These are phyloP conservation scores for Candida tropicalis DNA, from an alignment of 1,139 yeast genomes.

Conservation along the genomic window DNA sequence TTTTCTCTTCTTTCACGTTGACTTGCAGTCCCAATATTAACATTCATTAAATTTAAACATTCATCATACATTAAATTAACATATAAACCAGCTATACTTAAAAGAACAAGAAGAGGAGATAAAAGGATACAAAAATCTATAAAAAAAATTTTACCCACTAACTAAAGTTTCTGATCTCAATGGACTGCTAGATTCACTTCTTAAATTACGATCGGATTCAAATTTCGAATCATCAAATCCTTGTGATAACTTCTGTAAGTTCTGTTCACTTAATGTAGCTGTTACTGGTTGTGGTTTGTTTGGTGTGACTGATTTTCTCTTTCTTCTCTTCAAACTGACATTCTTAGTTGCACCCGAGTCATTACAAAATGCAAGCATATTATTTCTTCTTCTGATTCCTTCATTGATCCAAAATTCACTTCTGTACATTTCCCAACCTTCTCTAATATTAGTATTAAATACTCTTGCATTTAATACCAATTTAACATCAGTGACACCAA, in stretches of 20 bases:
- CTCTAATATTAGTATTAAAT: slow-evolving; percentile 80
- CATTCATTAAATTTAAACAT: too few relatives aligned
- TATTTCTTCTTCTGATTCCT: slow-evolving; percentile 65
- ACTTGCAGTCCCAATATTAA: too few relatives aligned
- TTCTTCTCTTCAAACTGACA: slow-evolving; percentile 34
- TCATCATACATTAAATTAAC: slow-evolving; percentile 1
- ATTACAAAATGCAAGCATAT: slow-evolving; percentile 38
- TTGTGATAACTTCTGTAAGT: slow-evolving; percentile 23
- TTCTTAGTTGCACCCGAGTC: slow-evolving; percentile 14
- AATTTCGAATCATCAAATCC: slow-evolving; percentile 10
- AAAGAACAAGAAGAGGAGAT: not conserved
- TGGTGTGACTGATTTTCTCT: slow-evolving; percentile 27
- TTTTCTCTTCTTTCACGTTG: too few relatives aligned
- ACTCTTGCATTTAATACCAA: slow-evolving; percentile 78
- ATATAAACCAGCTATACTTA: not conserved
- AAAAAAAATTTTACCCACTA: slow-evolving; percentile 3
- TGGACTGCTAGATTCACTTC: slow-evolving; percentile 9
- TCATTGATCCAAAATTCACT: slow-evolving; percentile 93
- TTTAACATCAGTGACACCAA: slow-evolving; percentile 59
- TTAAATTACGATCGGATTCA: not conserved
- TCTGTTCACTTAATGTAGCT: slow-evolving; percentile 29
- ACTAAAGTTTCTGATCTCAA: slow-evolving; percentile 9
- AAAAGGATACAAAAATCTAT: not conserved
- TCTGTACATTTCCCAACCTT: slow-evolving; percentile 93
- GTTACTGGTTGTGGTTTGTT: slow-evolving; percentile 21